Evolutionary conservation across 352 stramenopile species (phyloP), one percentile per base, ranked within the genome.

Genomic region (Saprolegnia diclina): DNA sequence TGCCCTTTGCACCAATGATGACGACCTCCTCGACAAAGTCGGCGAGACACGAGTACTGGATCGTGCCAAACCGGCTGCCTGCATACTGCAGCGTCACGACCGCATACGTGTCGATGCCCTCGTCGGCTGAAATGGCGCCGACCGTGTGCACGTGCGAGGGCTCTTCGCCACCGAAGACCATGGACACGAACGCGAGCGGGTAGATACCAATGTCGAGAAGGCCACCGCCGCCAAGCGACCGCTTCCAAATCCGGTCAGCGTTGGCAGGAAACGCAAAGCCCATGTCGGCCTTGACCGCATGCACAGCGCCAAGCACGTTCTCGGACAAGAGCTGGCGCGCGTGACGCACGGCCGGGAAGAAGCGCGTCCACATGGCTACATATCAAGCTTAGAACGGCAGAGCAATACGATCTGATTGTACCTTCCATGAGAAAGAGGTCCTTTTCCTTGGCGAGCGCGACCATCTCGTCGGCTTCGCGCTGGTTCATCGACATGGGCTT

Each of bases 401-500:
- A n/a, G 24, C 50, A 42, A 52, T 16, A 44, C 46, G 19, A 55
- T 35, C 53, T 21, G 11, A 9, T 26, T 80, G 88, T 85, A 19
- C 85, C 85, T 74, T 96, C 86, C 74, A 95, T 78, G 21, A 96
- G 71, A 72, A 96, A 93, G 6, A 91, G 70, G 1, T 87, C 73
- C 64, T 90, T 90, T 57, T 85, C 75, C 40, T 81, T 62, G 1
- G 87, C 86, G 5, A 93, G 61, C 5, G 74, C 56, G 44, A 88
- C 80, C 22, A 95, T 73, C 45, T 87, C 81, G 21, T 82, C 65
- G 4, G 85, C 87, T 74, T 98, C 85, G 16, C 77, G 61, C 53
- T 73, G 65, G 64, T 96, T 88, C 88, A 97, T 88, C 7, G 85
- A 80, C 80, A 97, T 94, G 9, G 91, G 93, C 72, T 98, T 98